A percentile compares a stretch with the other conserved stretches of the same genome.
phyloP scores from a whole-genome alignment of 164 flowering plant genomes.

The Litsea cubeba region DNA sequence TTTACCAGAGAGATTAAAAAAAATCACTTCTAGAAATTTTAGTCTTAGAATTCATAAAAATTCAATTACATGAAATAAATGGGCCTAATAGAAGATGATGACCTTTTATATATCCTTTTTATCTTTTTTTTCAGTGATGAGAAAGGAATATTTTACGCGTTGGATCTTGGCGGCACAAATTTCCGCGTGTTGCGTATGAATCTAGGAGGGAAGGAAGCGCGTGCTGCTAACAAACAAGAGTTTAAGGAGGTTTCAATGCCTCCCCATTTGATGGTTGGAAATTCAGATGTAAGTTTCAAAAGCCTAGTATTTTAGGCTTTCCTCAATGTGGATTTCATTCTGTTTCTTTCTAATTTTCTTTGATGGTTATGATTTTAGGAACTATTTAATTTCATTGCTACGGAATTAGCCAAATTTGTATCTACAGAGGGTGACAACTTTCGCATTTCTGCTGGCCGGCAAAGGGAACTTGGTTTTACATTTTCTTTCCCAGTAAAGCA shows the following conservation, averaged over 20 bases:
- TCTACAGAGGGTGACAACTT: slow-evolving; percentile 64
- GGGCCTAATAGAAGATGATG: neutral
- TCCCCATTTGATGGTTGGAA: slow-evolving; percentile 75
- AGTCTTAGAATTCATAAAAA: too few relatives aligned
- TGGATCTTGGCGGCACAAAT: slow-evolving; percentile 97
- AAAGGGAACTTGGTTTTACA: slow-evolving; percentile 93
- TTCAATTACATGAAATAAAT: too few relatives aligned
- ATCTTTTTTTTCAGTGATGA: slow-evolving; percentile 54
- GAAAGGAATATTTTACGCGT: slow-evolving; percentile 78
- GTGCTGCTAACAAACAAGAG: slow-evolving; percentile 56
- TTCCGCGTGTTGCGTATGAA: slow-evolving; percentile 88
- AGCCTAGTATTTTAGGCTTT: neutral
- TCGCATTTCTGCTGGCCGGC: slow-evolving; percentile 51
- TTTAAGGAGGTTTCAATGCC: slow-evolving; percentile 88
- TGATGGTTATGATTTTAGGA: slow-evolving; percentile 44
- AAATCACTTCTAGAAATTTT: too few relatives aligned
- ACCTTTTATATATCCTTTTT: neutral
- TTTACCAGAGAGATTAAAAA: too few relatives aligned
- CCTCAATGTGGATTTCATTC: neutral
- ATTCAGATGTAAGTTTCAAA: slow-evolving; percentile 56
- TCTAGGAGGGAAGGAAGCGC: slow-evolving; percentile 63
- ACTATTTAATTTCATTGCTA: slow-evolving; percentile 78
- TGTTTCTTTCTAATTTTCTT: neutral
- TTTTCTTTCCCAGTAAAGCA: slow-evolving; percentile 93
- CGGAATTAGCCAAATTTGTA: slow-evolving; percentile 76